Base-by-base conservation (phyloP, 345 rosid species). In the Moricandia moricandioides region DNA sequence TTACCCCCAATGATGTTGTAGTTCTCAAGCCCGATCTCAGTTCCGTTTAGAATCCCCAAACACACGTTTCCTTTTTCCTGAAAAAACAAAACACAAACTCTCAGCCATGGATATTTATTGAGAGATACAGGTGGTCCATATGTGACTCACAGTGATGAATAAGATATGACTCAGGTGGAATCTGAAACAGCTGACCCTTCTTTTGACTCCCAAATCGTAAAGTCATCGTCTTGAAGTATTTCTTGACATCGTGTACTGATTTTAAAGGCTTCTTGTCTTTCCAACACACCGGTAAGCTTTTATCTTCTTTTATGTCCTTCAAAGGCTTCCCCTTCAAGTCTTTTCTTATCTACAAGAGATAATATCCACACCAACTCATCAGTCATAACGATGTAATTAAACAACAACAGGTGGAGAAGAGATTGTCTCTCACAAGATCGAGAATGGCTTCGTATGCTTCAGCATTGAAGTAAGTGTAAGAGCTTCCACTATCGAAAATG, bases 401-500 rank as follows among this genome's bases (percentile, higher is more conserved):
- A 40, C 55, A 49, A 54, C 34, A 69, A 54, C 33, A n/a, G 5
- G 49, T 52, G 62, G 58, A 26, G 49, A 37, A 2, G 3, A 2
- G 1, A n/a, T 8, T 35, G 27, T 31, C 31, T 60, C 84, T 84
- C 65, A 94, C 97, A 87, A 87, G 80, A 86, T 83, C 72, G n/a
- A 90, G 81, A 18, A 71, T 26, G 4, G 75, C 62, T 73, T 80
- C 35, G 70, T 95, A 95, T 51, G 87, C 85, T 52, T 64, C 74
- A 6, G 80, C 78, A 67, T 57, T 82, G 74, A 91, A 88, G 85
- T 95, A 95, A 51, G 92, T 82, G 81, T 91, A 95, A 2, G 99
- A 90, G 85, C 96, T 88, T 58, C 99, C 99, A 40, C 97, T 95
- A 80, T 94, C 98, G 67, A 91, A 90, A 57, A 89, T 55, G 26